phyloP scores from a whole-genome alignment of 2,329 filamentous ascomycete species.

The Triangularia setosa region DNA sequence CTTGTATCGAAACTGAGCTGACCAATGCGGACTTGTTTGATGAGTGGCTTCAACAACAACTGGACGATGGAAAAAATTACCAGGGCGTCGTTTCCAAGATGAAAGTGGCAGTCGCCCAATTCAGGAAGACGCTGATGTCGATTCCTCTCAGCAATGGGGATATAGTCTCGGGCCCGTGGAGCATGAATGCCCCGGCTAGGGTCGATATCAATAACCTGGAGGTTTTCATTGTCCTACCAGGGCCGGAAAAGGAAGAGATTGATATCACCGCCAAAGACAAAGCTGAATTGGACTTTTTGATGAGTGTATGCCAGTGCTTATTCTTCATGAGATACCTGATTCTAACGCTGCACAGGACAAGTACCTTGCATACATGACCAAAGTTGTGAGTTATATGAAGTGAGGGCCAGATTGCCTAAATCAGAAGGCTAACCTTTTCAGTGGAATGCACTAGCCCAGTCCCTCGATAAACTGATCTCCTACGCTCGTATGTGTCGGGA shows the following conservation, averaged over 20 bases:
- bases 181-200: background rate
- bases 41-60: conserved; percentile 13
- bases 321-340: background rate
- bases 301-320: conserved; percentile 11
- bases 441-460: background rate
- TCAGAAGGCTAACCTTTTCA: background rate
- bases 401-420: background rate
- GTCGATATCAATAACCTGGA: background rate
- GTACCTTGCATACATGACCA: conserved; percentile 19
- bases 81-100: conserved; percentile 9
- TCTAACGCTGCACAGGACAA: conserved; percentile 12
- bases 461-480: background rate
- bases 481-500: background rate
- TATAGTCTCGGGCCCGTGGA: background rate
- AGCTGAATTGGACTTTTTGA: conserved; percentile 5
- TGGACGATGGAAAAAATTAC: background rate
- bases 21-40: background rate
- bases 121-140: background rate
- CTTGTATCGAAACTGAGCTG: background rate
- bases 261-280: conserved; percentile 12
- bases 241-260: background rate
- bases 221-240: conserved; percentile 8
- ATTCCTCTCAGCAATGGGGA: background rate
- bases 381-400: conserved; percentile 11
- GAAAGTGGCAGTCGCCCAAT: background rate